A percentile compares a stretch with the other conserved stretches of the same genome.
phyloP scores from a whole-genome alignment of 768 basidiomycete genomes.

The Lentinus brumalis region DNA sequence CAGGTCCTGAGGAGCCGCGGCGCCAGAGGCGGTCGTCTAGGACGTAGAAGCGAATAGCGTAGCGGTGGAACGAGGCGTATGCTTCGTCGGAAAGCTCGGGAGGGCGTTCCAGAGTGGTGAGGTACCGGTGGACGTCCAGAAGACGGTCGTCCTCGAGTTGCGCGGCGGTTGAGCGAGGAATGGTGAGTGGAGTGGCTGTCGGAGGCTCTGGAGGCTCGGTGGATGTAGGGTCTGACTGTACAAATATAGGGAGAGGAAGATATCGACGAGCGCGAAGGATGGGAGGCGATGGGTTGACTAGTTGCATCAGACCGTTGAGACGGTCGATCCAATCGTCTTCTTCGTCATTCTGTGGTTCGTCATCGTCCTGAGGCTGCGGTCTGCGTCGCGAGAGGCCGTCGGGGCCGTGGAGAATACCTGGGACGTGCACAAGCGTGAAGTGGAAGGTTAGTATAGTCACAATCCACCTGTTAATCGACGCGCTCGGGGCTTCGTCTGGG shows the following conservation, averaged over 20 bases:
- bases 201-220: background rate
- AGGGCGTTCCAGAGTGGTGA: background rate
- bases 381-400: slow-evolving; percentile 35
- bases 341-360: background rate
- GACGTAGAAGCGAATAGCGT: slow-evolving; percentile 1
- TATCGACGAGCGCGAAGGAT: background rate
- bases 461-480: slow-evolving; percentile 46
- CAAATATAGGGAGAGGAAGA: background rate
- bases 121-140: background rate
- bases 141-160: background rate
- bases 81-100: background rate
- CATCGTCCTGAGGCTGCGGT: slow-evolving; percentile 3
- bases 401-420: slow-evolving; percentile 27
- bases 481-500: slow-evolving; percentile 40
- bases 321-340: slow-evolving; percentile 22
- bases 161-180: slow-evolving; percentile 2
- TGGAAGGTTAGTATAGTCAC: slow-evolving; percentile 39
- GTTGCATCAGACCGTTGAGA: slow-evolving; percentile 12
- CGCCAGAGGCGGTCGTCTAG: slow-evolving; percentile 16
- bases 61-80: background rate
- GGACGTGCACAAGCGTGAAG: slow-evolving; percentile 41
- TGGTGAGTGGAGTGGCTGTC: too few relatives aligned
- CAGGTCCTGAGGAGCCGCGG: slow-evolving; percentile 9
- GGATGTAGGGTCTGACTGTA: too few relatives aligned
- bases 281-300: slow-evolving; percentile 1